phyloP scores from a whole-genome alignment of 1,284 basidiomycete genomes.

The Volvariella volvacea region DNA sequence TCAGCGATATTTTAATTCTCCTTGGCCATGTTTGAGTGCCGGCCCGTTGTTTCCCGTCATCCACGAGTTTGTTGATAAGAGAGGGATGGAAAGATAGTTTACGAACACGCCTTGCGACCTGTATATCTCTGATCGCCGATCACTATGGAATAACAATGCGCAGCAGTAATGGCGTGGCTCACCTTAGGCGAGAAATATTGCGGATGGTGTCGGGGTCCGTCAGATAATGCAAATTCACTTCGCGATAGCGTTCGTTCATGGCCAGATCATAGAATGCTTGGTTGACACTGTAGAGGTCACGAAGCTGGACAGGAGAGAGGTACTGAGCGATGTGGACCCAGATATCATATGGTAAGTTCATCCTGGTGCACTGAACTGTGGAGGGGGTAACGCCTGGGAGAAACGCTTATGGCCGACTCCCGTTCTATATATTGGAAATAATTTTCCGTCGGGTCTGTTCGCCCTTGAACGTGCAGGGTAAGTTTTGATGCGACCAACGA shows the following conservation, averaged over 20 bases:
- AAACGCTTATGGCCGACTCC: too few species aligned
- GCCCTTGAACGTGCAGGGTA: too few species aligned
- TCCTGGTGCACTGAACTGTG: background rate
- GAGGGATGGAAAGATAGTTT: background rate
- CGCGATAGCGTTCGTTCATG: background rate
- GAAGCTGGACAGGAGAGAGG: background rate
- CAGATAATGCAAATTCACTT: background rate
- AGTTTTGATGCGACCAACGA: too few species aligned
- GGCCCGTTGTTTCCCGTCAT: background rate
- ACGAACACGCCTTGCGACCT: background rate
- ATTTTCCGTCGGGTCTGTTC: too few species aligned
- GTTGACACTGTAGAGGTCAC: background rate
- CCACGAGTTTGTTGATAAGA: background rate
- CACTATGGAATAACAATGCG: background rate
- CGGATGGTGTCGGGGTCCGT: background rate
- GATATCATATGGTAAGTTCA: conserved; percentile 1
- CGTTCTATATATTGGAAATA: too few species aligned
- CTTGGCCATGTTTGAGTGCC: background rate
- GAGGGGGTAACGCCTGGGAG: background rate
- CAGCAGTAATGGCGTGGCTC: too few species aligned
- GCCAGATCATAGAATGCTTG: background rate
- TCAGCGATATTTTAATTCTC: background rate
- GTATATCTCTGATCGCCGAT: background rate
- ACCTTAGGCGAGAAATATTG: background rate
- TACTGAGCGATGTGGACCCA: background rate